Evolutionary conservation across 345 rosid genomes (phyloP).

Genomic region (Bruguiera parviflora): DNA sequence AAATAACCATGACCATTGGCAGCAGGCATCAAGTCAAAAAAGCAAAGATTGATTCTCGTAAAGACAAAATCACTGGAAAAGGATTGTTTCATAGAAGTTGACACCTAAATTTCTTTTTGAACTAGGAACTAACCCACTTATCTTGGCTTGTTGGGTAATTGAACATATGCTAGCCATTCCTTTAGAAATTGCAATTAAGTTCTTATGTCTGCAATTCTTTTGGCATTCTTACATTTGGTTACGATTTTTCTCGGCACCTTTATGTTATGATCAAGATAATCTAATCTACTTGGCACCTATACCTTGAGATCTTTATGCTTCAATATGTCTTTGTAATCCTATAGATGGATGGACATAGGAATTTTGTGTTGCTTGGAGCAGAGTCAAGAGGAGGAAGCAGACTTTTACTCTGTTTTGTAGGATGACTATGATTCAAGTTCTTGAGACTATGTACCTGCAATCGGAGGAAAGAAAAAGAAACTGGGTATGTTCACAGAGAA

Average conservation of each 20-base stretch:
- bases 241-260: too few relatives aligned
- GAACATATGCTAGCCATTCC: too few relatives aligned
- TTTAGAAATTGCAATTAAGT: too few relatives aligned
- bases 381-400: slow-evolving; percentile 81
- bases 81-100: too few relatives aligned
- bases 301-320: not conserved
- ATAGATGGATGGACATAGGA: slow-evolving; percentile 15
- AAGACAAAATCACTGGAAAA: too few relatives aligned
- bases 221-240: not conserved
- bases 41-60: too few relatives aligned
- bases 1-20: too few relatives aligned
- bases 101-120: too few relatives aligned
- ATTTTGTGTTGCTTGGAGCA: slow-evolving; percentile 32
- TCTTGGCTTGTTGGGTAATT: too few relatives aligned
- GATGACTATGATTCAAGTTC: slow-evolving; percentile 60
- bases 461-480: slow-evolving; percentile 55
- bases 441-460: slow-evolving; percentile 29
- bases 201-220: not conserved
- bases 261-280: too few relatives aligned
- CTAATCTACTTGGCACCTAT: not conserved
- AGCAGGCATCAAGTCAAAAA: too few relatives aligned
- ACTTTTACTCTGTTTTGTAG: slow-evolving; percentile 70
- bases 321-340: not conserved
- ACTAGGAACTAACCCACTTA: too few relatives aligned
- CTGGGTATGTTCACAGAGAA: slow-evolving; percentile 29